A percentile compares a stretch with the other conserved stretches of the same genome.
phyloP scores from a whole-genome alignment of 176 grass and related monocot genomes.

The Tillandsia fasciculata region DNA sequence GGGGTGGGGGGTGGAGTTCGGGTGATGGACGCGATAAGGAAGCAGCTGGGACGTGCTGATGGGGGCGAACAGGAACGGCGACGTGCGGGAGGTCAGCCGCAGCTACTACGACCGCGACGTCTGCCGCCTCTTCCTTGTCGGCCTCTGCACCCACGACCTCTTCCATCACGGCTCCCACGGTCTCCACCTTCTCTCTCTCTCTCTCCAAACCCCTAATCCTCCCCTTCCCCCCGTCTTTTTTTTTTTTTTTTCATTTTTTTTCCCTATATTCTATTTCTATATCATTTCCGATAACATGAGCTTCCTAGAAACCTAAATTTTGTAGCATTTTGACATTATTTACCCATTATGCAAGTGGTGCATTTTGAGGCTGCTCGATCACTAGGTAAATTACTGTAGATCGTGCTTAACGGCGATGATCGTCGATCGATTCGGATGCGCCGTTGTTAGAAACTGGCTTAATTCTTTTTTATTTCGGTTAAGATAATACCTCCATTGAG shows the following conservation, averaged over 20 bases:
- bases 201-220: conserved; percentile 1
- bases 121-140: conserved; percentile 83
- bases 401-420: too few relatives aligned
- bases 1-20: background rate
- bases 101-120: conserved; percentile 90
- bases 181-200: conserved; percentile 3
- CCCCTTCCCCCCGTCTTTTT: background rate
- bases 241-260: background rate
- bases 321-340: too few relatives aligned
- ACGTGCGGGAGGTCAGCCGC: conserved; percentile 78
- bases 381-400: too few relatives aligned
- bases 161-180: conserved; percentile 99
- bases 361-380: too few relatives aligned
- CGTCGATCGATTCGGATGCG: too few relatives aligned
- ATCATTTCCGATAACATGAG: too few relatives aligned
- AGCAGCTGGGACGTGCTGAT: conserved; percentile 97
- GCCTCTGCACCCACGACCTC: conserved; percentile 92
- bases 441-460: too few relatives aligned
- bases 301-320: too few relatives aligned
- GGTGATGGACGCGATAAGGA: conserved; percentile 75
- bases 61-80: conserved; percentile 94
- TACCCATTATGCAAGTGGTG: too few relatives aligned
- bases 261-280: too few relatives aligned
- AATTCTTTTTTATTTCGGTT: too few relatives aligned
- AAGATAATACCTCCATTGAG: too few relatives aligned